These are phyloP conservation scores for Hansenula lynferdii DNA, from an alignment of 1,139 yeast genomes.

Conservation along the genomic window DNA sequence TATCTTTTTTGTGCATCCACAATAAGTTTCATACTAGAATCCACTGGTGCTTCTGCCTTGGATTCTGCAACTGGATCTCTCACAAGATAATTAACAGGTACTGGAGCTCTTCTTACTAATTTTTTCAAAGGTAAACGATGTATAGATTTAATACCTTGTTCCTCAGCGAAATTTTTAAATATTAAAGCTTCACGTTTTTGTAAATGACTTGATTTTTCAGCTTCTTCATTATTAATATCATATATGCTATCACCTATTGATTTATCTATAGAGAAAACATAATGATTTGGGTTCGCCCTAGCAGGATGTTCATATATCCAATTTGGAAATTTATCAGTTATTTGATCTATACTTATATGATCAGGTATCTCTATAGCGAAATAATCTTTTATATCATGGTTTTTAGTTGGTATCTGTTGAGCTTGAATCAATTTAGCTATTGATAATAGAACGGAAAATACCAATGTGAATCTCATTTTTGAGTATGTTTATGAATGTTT, in stretches of 20 bases:
- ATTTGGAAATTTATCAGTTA: slow-evolving; percentile 28
- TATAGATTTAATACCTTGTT: slow-evolving; percentile 34
- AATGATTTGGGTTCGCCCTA: slow-evolving; percentile 53
- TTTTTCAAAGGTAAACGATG: slow-evolving; percentile 46
- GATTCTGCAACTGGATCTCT: slow-evolving; percentile 3
- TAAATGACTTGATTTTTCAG: slow-evolving; percentile 19
- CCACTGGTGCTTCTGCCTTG: slow-evolving; percentile 26
- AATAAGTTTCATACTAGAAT: slow-evolving; percentile 41
- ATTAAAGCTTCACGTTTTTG: slow-evolving; percentile 23
- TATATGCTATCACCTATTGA: slow-evolving; percentile 9
- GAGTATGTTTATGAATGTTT: too few relatives aligned
- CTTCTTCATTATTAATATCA: slow-evolving; percentile 17
- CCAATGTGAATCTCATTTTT: not conserved
- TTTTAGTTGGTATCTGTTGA: slow-evolving; percentile 24
- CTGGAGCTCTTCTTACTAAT: slow-evolving; percentile 42
- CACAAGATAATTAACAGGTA: slow-evolving; percentile 23
- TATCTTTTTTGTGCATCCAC: slow-evolving; percentile 47
- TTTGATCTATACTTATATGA: slow-evolving; percentile 22
- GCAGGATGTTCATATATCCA: slow-evolving; percentile 56
- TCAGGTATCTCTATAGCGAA: slow-evolving; percentile 49
- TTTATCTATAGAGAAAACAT: slow-evolving; percentile 54
- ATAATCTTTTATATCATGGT: slow-evolving; percentile 35
- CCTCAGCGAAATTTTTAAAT: not conserved
- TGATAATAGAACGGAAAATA: not conserved
- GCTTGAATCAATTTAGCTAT: not conserved